Base-by-base conservation (phyloP, 306 rosid genomes). In the Amphicarpaea edgeworthii region DNA sequence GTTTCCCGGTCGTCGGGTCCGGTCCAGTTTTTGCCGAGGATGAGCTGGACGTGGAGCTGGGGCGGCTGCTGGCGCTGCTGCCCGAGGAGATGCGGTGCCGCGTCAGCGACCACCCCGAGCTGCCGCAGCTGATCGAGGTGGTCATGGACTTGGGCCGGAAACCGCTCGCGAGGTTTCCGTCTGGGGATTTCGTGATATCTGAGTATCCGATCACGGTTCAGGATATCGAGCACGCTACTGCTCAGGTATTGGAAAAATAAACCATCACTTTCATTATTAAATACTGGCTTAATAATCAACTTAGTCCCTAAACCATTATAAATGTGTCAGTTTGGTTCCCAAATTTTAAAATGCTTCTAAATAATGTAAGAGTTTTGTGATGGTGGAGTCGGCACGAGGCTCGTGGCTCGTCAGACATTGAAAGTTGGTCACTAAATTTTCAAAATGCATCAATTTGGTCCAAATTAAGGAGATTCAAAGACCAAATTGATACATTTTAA, bases 91-190 rank as follows among this genome's bases (percentile, higher is more conserved):
- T 95, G 96, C 86, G 96, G 85, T 86, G 83, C 7, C 85, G 90
- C 26, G 84, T 90, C 12, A 75, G 83, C 40, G 96, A 92, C 73
- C 98, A 95, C 60, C 83, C 83, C 7, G 92, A 90, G 83, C 80
- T 84, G 21, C 89, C 83, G 38, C 86, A 81, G 28, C 77, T 95
- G 89, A 95, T 88, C 9, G 98, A 95, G 79, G 95, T 95, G 60
- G 95, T 95, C 9, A 86, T 90, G 97, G 97, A 95, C 83, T 92
- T 95, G 85, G 98, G 98, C 54, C 87, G 98, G 79, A 90, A 92
- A 73, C 99, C 97, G 0, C 59, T 92, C 46, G 98, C 97, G 12
- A 84, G 99, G 76, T 95, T 95, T 79, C 99, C 97, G 7, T 84
- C 96, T 3, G 96, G 97, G 0, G 98, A 95, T 76, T 90, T 85